Evolutionary conservation across 306 rosid genomes (phyloP), one percentile per base, ranked within the genome.

Genomic region (Alnus glutinosa): DNA sequence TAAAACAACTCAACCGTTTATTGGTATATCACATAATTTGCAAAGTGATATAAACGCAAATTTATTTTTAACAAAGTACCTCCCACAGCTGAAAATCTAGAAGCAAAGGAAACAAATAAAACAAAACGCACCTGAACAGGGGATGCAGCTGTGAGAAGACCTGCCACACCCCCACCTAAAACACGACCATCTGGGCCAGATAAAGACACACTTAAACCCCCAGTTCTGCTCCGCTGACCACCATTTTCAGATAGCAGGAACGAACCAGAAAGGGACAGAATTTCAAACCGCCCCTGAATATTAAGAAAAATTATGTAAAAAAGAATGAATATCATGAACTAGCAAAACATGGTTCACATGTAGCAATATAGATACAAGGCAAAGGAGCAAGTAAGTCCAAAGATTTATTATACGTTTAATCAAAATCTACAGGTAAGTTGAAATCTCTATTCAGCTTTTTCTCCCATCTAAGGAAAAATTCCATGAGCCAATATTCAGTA

Each of bases 241-340:
- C 71, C 78, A 85, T 59, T 78, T 75, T 86, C 93, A 73, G 87
- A 57, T 42, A 85, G 71, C 57, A 87, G 75, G 78, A 90, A 86
- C 9, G 97, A 82, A 68, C 98, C 97, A 11, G 85, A 83, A n/a
- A 93, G 92, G 32, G 95, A 81, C 12, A 91, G 74, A 76, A 93
- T 91, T 79, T 91, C 95, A 77, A 80, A 93, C 48, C 91, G 86
- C 39, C 98, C 98, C 98, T 93, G 89, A 75, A 76, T 73, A 73
- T 44, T 61, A 51, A 76, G 9, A 44, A 62, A 52, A 46, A 15
- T 36, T 11, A 28, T 51, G 49, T 19, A 5, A 79, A 63, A 32
- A 62, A 59, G 28, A 55, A 77, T 50, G 76, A 77, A 15, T 4
- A 7, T 28, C 14, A 11, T 1, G n/a, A 64, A 2, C 28, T 37